phyloP scores from a whole-genome alignment of 345 rosid species.

The Kandelia obovata region DNA sequence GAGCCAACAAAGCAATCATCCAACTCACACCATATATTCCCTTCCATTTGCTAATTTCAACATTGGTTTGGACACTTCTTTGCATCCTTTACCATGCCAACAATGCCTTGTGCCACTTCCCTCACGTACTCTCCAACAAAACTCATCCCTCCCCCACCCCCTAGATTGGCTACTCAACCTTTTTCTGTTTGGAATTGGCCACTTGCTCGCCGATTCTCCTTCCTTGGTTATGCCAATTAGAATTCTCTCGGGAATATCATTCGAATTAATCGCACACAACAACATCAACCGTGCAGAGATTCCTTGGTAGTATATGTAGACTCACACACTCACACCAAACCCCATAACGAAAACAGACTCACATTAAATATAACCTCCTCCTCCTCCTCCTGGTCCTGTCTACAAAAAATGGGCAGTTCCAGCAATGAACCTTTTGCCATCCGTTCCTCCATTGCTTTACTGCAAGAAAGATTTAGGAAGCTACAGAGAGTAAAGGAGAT shows the following conservation, averaged over 20 bases:
- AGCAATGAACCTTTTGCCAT: conserved; percentile 38
- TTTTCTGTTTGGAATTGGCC: conserved; percentile 55
- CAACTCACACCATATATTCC: conserved; percentile 55
- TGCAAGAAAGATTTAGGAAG: conserved; percentile 73
- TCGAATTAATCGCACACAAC: not conserved
- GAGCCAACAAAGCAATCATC: conserved; percentile 17
- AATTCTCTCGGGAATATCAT: not conserved
- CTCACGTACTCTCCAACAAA: not conserved
- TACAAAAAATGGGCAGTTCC: conserved; percentile 37
- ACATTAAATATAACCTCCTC: no score
- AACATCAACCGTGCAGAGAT: no score
- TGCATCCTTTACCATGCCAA: conserved; percentile 20
- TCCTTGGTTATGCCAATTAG: not conserved
- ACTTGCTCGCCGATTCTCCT: conserved; percentile 49
- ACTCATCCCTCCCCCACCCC: not conserved
- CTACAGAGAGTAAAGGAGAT: conserved; percentile 59
- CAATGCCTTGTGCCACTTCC: conserved; percentile 40
- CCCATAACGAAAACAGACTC: no score
- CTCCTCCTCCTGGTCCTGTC: no score
- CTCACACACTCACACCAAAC: no score
- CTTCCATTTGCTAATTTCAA: conserved; percentile 70
- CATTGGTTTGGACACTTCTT: conserved; percentile 54
- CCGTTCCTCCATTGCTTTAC: conserved; percentile 60
- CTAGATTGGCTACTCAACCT: conserved; percentile 48
- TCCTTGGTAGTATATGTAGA: no score